These are phyloP conservation scores for Oryza glumipatula DNA, from an alignment of 176 grass and related monocot genomes.

Conservation along the genomic window DNA sequence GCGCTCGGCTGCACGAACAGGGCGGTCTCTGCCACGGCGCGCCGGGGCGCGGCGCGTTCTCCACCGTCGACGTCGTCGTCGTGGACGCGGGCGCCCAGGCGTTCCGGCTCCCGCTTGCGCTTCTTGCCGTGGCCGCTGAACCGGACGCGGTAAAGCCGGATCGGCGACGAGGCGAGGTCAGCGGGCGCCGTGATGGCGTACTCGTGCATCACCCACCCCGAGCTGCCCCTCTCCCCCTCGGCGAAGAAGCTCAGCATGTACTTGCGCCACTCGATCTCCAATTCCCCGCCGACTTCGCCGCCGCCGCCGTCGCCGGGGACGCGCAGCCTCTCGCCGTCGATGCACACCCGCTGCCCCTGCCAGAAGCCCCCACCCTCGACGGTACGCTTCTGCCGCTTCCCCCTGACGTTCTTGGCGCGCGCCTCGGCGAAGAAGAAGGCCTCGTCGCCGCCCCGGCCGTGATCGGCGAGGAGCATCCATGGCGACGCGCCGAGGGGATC, in stretches of 20 bases:
- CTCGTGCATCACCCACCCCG: slow-evolving; percentile 42
- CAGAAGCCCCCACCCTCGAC: neutral
- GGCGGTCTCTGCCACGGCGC: too few relatives aligned
- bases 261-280: too few relatives aligned
- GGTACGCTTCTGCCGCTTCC: neutral
- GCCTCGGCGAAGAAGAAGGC: slow-evolving; percentile 30
- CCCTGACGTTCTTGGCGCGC: neutral
- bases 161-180: neutral
- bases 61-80: too few relatives aligned
- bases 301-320: neutral
- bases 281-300: too few relatives aligned
- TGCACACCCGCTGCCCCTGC: neutral
- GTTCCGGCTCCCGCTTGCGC: too few relatives aligned
- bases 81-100: too few relatives aligned
- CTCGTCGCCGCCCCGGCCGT: neutral
- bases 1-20: too few relatives aligned
- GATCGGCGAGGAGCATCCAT: slow-evolving; percentile 24
- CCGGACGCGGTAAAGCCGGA: neutral
- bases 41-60: too few relatives aligned
- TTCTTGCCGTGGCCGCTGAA: too few relatives aligned
- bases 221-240: neutral
- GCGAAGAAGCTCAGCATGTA: slow-evolving; percentile 12
- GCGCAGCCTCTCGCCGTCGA: neutral
- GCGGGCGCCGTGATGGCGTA: neutral
- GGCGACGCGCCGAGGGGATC: slow-evolving; percentile 1